Conservation (phyloP, 1,139 yeast species). For the Candida tunisiensis region DNA sequence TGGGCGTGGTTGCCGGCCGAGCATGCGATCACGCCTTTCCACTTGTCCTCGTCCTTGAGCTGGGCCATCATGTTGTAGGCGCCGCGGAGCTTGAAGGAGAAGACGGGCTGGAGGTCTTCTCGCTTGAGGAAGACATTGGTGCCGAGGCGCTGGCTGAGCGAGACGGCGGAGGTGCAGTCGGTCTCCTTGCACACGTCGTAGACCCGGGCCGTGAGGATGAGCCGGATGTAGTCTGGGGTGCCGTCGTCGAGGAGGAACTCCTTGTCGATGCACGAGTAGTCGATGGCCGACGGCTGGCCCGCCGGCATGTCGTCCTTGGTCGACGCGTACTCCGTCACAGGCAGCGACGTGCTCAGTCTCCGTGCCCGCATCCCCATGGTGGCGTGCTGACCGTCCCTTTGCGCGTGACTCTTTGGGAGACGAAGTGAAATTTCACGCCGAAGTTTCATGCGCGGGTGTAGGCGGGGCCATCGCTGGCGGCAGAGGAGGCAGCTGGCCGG, state of each 20-base stretch:
- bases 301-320: too few relatives aligned
- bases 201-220: slow-evolving; percentile 80
- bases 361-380: too few relatives aligned
- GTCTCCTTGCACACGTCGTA: slow-evolving; percentile 91
- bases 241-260: slow-evolving; percentile 17
- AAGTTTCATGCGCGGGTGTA: too few relatives aligned
- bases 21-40: slow-evolving; percentile 90
- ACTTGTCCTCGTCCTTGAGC: slow-evolving; percentile 45
- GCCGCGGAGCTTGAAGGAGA: slow-evolving; percentile 90
- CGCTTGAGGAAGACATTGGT: slow-evolving; percentile 67
- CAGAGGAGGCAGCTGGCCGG: too few relatives aligned
- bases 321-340: too few relatives aligned
- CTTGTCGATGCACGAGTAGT: background rate
- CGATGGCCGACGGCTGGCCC: too few relatives aligned
- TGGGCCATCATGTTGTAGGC: slow-evolving; percentile 96
- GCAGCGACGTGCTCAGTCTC: too few relatives aligned
- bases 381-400: too few relatives aligned
- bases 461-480: too few relatives aligned
- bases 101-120: slow-evolving; percentile 89
- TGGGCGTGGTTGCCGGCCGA: slow-evolving; percentile 99
- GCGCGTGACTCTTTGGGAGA: too few relatives aligned
- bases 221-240: slow-evolving; percentile 76
- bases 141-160: slow-evolving; percentile 55
- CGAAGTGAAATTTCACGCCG: too few relatives aligned
- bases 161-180: slow-evolving; percentile 63